A percentile compares a stretch with the other conserved stretches of the same genome.
These are phyloP conservation scores for Eimeria maxima DNA, from an alignment of 169 alveolate genomes.

Conservation along the genomic window DNA sequence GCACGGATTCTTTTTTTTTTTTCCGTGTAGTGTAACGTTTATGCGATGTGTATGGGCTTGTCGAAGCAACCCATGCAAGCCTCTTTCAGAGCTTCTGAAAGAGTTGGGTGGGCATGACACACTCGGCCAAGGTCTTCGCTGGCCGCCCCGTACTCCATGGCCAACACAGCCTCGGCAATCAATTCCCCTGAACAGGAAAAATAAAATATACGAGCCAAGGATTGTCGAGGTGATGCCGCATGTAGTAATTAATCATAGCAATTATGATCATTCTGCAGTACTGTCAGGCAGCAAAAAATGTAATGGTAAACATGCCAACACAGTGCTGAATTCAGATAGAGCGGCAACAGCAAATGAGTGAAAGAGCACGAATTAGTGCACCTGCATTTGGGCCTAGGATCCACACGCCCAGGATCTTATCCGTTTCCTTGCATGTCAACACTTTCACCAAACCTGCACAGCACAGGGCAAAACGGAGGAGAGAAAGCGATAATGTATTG, in stretches of 20 bases:
- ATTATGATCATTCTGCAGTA: not conserved
- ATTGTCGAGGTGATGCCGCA: not conserved
- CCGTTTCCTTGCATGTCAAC: conserved; percentile 94
- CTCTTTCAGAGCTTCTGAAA: conserved; percentile 98
- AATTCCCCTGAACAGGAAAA: conserved; percentile 91
- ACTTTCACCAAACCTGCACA: conserved; percentile 85
- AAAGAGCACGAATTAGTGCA: not conserved
- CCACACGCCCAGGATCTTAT: conserved; percentile 98
- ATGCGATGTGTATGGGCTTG: conserved; percentile 95
- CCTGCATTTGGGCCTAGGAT: conserved; percentile 97
- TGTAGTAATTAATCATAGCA: not conserved
- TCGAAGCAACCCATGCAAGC: conserved; percentile 97
- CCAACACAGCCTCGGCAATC: conserved; percentile 96
- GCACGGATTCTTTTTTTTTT: not conserved
- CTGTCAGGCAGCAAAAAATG: no score
- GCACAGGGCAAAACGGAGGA: not conserved
- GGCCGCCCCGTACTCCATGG: conserved; percentile 97
- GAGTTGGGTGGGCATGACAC: conserved; percentile 99
- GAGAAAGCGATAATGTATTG: not conserved
- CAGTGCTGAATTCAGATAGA: no score
- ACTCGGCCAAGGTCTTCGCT: conserved; percentile 97
- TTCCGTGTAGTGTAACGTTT: not conserved
- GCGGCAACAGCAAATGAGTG: not conserved
- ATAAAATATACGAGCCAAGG: no score
- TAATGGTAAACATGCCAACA: no score